These are phyloP conservation scores for Colletotrichum falcatum DNA, from an alignment of 2,329 filamentous ascomycete species.

Conservation along the genomic window DNA sequence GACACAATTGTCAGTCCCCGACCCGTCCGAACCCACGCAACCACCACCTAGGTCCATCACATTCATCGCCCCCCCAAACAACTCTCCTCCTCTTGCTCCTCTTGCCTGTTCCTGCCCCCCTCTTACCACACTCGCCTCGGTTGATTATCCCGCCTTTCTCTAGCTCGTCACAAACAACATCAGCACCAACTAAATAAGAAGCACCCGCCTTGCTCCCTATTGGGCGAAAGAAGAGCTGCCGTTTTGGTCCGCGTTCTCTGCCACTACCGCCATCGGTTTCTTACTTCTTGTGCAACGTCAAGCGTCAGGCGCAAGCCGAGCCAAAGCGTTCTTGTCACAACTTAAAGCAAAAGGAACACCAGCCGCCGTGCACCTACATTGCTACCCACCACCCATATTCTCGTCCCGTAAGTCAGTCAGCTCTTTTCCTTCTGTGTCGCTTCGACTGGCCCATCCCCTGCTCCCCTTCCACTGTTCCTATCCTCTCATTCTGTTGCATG, in stretches of 20 bases:
- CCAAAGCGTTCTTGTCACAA: slow-evolving; percentile 20
- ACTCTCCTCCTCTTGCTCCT: neutral
- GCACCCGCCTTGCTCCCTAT: slow-evolving; percentile 12
- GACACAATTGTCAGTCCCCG: slow-evolving; percentile 15
- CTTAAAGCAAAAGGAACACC: slow-evolving; percentile 29
- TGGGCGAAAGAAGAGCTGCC: neutral
- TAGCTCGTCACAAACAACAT: slow-evolving; percentile 5
- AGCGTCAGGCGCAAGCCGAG: slow-evolving; percentile 24
- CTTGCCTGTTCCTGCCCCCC: neutral
- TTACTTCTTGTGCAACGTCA: slow-evolving; percentile 27
- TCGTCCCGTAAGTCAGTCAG: slow-evolving; percentile 30
- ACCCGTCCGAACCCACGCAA: slow-evolving; percentile 34
- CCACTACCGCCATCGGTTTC: neutral
- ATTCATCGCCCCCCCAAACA: neutral
- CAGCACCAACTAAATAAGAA: slow-evolving; percentile 7
- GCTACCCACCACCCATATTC: slow-evolving; percentile 20
- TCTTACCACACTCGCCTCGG: neutral
- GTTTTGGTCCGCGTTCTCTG: neutral
- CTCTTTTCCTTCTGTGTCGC: slow-evolving; percentile 13
- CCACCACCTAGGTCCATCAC: neutral
- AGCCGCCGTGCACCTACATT: slow-evolving; percentile 22
- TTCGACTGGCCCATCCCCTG: slow-evolving; percentile 5
- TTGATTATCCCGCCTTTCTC: neutral
- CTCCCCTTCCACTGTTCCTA: slow-evolving; percentile 2
- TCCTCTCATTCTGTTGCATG: slow-evolving; percentile 6